Base-by-base conservation (phyloP, 1,139 yeast species). In the Saccharomyces hybrid region DNA sequence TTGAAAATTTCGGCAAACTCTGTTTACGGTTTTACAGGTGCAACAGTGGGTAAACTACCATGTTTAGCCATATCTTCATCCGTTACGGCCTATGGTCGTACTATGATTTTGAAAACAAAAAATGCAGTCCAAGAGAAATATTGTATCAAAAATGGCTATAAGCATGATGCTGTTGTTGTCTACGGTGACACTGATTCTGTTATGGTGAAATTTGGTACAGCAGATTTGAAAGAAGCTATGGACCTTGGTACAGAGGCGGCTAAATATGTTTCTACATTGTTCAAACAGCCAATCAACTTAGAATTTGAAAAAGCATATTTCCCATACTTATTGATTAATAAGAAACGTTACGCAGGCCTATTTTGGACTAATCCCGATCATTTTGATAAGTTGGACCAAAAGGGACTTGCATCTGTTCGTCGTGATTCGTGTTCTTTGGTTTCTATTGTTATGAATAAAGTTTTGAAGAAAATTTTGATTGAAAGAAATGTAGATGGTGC, bases 121-220 rank as follows among this genome's bases (percentile, higher is more conserved):
- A 77, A 78, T 53, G 91, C 86, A 59, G 99, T 95, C 3, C 95
- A 90, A 70, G 82, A 82, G 32, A 78, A 81, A 54, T 95, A 90
- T 66, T 79, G 84, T 13, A 84, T 83, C 34, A 82, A 82, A 54
- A 90, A 93, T 70, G 98, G 98, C 1, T 86, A 78, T 64, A 78
- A 81, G 16, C 84, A 79, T 67, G 96, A 95, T 73, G 86, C 98
- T 0, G 81, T 86, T 61, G 99, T 95, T 58, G 86, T 95, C 48
- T 95, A 95, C 70, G 99, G 99, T 75, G 99, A 95, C 73, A 95
- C 99, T 0, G 99, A 95, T 79, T 95, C 99, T 6, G 99, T 95
- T 16, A 95, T 95, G 99, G 97, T 95, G 49, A 90, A 89, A 67
- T 95, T 95, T 74, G 99, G 99, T 1, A 82, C 84, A 46, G 74